Evolutionary conservation across 2,329 filamentous ascomycete species (phyloP).

Genomic region (Aquanectria penicillioides): DNA sequence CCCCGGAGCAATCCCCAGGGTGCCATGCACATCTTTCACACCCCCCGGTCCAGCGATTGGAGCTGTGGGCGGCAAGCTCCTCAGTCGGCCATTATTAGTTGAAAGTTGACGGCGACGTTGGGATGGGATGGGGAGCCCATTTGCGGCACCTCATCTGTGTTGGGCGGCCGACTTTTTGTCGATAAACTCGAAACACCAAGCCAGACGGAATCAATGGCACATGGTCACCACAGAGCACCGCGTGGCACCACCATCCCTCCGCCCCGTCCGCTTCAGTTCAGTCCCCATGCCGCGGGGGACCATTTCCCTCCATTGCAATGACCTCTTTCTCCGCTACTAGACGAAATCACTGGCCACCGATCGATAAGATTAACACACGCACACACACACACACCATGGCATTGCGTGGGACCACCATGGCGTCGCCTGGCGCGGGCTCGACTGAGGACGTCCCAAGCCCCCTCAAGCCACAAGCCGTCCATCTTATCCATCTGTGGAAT

Average conservation of each 20-base stretch:
- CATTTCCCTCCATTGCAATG: neutral
- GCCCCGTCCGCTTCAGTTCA: neutral
- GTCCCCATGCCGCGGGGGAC: neutral
- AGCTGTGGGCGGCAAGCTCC: too few relatives aligned
- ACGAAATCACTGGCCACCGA: neutral
- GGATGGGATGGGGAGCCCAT: too few relatives aligned
- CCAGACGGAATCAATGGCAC: neutral
- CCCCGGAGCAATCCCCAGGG: too few relatives aligned
- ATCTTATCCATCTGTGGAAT: conserved; percentile 26
- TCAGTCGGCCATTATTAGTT: too few relatives aligned
- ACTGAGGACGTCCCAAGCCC: conserved; percentile 29
- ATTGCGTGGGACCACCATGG: conserved; percentile 10
- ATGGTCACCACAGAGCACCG: neutral
- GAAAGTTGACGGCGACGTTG: too few relatives aligned
- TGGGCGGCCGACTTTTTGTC: neutral
- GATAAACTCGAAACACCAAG: neutral
- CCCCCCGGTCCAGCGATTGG: too few relatives aligned
- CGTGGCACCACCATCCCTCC: conserved; percentile 2
- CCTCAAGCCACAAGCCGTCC: conserved; percentile 25
- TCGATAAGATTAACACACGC: conserved; percentile 17
- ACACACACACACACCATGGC: neutral
- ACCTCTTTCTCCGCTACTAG: too few relatives aligned
- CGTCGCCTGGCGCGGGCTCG: conserved; percentile 25
- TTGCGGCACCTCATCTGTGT: too few relatives aligned
- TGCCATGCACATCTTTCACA: too few relatives aligned